phyloP scores from a whole-genome alignment of 495 filamentous ascomycete genomes.

The Bacidia gigantensis region DNA sequence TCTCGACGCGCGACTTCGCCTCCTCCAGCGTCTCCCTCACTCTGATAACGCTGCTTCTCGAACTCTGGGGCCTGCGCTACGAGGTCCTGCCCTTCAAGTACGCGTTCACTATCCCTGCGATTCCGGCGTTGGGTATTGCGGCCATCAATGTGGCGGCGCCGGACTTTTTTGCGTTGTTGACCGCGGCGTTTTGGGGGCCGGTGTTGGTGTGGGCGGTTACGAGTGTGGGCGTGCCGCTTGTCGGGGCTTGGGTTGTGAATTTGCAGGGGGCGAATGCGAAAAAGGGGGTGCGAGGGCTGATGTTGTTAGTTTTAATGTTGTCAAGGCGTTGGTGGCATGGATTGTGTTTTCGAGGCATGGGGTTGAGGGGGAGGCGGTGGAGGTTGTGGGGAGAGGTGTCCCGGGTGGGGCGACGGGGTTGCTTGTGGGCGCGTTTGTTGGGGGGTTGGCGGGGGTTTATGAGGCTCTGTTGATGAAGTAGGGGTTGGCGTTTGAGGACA shows the following conservation, averaged over 20 bases:
- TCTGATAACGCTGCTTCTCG: constrained; percentile 34
- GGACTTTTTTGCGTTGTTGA: constrained; percentile 71
- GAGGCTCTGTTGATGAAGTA: constrained; percentile 72
- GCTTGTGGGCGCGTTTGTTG: constrained; percentile 56
- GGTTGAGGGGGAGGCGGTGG: constrained; percentile 40
- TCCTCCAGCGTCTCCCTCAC: constrained; percentile 56
- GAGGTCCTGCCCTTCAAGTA: constrained; percentile 54
- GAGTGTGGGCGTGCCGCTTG: constrained; percentile 50
- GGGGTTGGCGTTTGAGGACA: constrained; percentile 1
- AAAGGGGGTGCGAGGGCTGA: constrained; percentile 46
- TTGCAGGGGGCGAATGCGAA: constrained; percentile 35
- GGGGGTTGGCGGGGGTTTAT: constrained; percentile 58
- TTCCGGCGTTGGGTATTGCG: constrained; percentile 30
- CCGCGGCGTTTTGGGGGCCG: constrained; percentile 67
- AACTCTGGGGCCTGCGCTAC: constrained; percentile 45
- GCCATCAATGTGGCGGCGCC: constrained; percentile 49
- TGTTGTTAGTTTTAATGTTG: constrained; percentile 76
- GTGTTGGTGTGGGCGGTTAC: constrained; percentile 66
- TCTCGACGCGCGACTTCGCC: constrained; percentile 45
- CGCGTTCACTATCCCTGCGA: constrained; percentile 53
- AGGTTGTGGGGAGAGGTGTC: constrained; percentile 48
- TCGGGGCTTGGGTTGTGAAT: constrained; percentile 79
- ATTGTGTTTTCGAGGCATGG: constrained; percentile 56
- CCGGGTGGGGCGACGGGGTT: constrained; percentile 60
- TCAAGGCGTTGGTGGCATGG: constrained; percentile 67